Evolutionary conservation across 2,329 filamentous ascomycete species (phyloP).

Genomic region (Gnomoniopsis sp.): DNA sequence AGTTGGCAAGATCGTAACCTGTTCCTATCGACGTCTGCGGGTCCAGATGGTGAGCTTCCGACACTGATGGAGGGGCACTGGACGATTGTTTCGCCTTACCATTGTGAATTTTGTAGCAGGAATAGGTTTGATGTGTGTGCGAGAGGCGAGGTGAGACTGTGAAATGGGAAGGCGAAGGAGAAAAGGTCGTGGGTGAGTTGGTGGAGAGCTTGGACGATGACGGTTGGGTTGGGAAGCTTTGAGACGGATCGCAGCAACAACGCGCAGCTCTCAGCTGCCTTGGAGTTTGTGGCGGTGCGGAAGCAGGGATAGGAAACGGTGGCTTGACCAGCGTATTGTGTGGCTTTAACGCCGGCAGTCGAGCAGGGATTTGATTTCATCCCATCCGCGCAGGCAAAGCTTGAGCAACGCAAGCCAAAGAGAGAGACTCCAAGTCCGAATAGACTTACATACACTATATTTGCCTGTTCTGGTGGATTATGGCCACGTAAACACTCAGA

Average conservation of each 20-base stretch:
- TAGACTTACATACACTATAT: background rate
- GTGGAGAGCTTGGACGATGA: conserved; percentile 1
- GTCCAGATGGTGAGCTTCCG: conserved; percentile 15
- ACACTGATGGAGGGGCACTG: conserved; percentile 18
- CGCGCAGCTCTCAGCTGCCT: conserved; percentile 13
- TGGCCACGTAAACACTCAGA: no score
- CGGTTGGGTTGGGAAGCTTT: background rate
- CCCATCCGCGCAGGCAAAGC: background rate
- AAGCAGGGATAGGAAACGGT: background rate
- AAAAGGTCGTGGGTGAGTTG: background rate
- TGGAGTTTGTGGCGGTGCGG: conserved; percentile 7
- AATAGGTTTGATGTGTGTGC: background rate
- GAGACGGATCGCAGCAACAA: conserved; percentile 1
- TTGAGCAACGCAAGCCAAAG: background rate
- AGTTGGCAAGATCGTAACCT: conserved; percentile 98
- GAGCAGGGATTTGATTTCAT: background rate
- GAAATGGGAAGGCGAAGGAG: background rate
- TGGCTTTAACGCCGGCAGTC: background rate
- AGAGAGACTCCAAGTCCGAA: background rate
- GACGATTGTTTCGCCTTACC: conserved; percentile 15
- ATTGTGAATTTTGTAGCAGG: conserved; percentile 10
- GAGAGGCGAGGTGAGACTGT: background rate
- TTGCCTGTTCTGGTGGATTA: background rate
- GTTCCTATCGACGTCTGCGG: conserved; percentile 96
- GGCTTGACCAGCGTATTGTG: background rate